Percentiles rank a stretch among this genome's conserved stretches.
Conservation (phyloP, 1,139 yeast species). For the Yamadazyma kanchanaburiensis region DNA sequence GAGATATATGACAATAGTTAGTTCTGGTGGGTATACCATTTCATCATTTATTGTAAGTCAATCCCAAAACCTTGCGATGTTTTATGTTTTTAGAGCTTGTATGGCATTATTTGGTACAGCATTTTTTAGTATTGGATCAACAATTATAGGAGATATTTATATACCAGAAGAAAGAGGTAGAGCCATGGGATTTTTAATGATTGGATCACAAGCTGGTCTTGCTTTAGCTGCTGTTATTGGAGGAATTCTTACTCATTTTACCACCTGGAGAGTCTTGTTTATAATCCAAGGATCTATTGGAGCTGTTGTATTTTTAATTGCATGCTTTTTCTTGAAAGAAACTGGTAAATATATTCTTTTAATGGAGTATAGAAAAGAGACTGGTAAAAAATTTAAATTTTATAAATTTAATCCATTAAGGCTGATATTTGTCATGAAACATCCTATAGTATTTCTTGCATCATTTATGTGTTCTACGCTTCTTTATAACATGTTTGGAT, state of each 20-base stretch:
- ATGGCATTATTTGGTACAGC: slow-evolving; percentile 50
- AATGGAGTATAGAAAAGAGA: slow-evolving; percentile 13
- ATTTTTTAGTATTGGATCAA: slow-evolving; percentile 45
- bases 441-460: slow-evolving; percentile 37
- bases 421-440: slow-evolving; percentile 31
- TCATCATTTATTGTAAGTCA: slow-evolving; percentile 36
- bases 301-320: slow-evolving; percentile 19
- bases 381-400: slow-evolving; percentile 29
- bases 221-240: slow-evolving; percentile 47
- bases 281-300: slow-evolving; percentile 41
- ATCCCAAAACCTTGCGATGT: slow-evolving; percentile 47
- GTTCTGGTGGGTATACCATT: slow-evolving; percentile 27
- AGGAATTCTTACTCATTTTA: slow-evolving; percentile 40
- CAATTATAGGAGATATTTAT: slow-evolving; percentile 43
- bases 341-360: slow-evolving; percentile 23
- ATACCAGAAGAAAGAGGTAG: slow-evolving; percentile 44
- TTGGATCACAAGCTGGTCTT: slow-evolving; percentile 46
- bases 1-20: slow-evolving; percentile 31
- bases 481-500: slow-evolving; percentile 43
- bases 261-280: slow-evolving; percentile 49
- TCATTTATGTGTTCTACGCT: slow-evolving; percentile 36
- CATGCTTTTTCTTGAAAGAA: slow-evolving; percentile 34
- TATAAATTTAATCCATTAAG: slow-evolving; percentile 40
- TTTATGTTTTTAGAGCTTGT: slow-evolving; percentile 41
- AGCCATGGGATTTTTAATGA: slow-evolving; percentile 39